These are phyloP conservation scores for Stachybotrys chartarum DNA, from an alignment of 2,329 filamentous ascomycete species.

Conservation along the genomic window DNA sequence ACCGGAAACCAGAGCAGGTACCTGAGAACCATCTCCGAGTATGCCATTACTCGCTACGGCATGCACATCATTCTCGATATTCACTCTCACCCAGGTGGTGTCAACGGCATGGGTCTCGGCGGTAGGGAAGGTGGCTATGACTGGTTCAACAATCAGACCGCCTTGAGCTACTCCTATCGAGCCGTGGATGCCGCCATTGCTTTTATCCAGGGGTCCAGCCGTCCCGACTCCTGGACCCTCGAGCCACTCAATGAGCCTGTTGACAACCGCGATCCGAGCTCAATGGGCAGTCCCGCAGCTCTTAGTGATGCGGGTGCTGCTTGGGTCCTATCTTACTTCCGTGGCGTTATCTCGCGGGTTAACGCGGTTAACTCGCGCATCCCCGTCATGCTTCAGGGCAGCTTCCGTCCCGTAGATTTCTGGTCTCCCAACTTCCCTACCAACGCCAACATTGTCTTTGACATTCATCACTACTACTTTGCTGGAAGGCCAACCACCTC, in stretches of 20 bases:
- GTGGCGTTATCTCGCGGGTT: constrained; percentile 4
- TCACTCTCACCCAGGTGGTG: constrained; percentile 5
- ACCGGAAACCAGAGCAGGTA: constrained; percentile 1
- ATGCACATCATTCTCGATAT: constrained; percentile 8
- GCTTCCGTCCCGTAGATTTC: constrained; percentile 3
- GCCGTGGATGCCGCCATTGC: constrained; percentile 4
- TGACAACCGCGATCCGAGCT: too few relatives aligned
- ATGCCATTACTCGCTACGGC: constrained; percentile 4
- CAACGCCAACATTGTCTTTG: constrained; percentile 4
- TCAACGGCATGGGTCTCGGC: constrained; percentile 5
- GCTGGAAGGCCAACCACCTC: not conserved
- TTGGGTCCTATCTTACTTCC: constrained; percentile 4
- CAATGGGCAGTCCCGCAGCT: not conserved
- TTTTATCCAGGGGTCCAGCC: constrained; percentile 3
- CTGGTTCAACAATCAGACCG: constrained; percentile 5
- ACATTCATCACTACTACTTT: constrained; percentile 6
- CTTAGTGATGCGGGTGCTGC: constrained; percentile 3
- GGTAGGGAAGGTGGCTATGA: not conserved
- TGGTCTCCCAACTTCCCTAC: constrained; percentile 3
- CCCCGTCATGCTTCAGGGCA: constrained; percentile 5
- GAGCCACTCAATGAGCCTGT: too few relatives aligned
- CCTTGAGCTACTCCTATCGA: constrained; percentile 1
- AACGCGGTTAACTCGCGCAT: constrained; percentile 1
- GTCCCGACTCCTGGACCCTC: not conserved
- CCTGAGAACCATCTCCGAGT: constrained; percentile 1